Base-by-base conservation (phyloP, 2,329 filamentous ascomycete genomes). In the Apiospora phragmitis region DNA sequence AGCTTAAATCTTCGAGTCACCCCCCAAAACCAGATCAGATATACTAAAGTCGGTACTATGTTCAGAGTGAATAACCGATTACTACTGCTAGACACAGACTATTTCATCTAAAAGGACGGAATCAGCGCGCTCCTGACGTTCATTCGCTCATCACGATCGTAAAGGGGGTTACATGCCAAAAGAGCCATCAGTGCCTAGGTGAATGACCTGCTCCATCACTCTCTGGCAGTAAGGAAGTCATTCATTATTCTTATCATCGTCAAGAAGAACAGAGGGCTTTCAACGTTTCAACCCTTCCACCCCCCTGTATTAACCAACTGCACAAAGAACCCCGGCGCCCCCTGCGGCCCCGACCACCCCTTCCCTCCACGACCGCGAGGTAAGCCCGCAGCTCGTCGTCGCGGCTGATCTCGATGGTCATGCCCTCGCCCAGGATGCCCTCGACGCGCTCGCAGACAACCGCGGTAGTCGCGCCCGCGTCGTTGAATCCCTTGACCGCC, bases 301-400 rank as follows among this genome's bases (percentile, higher is more conserved):
- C 65, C 65, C n/a, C 65, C 65, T 14, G 65, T 9, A 18, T 12
- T 29, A 1, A 29, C 38, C 38, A 67, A n/a, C 41, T 67, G 65
- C n/a, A 67, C 65, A 21, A 67, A 67, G 41, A 67, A 67, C 12
- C 65, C 65, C 38, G 65, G 65, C 24, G 65, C 65, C 29, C 65
- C 65, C 41, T 67, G 65, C 5, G 65, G 38, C 9, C 69, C 69
- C 38, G 55, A 38, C 65, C 29, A 75, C 76, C 16, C 77, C 83
- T 80, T 47, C 82, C 85, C 73, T 88, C 83, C 35, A 91, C 84
- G 77, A 93, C 91, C 65, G 87, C 85, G 74, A 96, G 80, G 80
- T 95, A 95, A 0, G 91, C 91, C 71, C 87, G 87, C 72, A 96
- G 79, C 81, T 95, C 92, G 72, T 90, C 88, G 75, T 95, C 91